These are phyloP conservation scores for Caloboletus firmus DNA, from an alignment of 1,284 basidiomycete genomes.

Conservation along the genomic window DNA sequence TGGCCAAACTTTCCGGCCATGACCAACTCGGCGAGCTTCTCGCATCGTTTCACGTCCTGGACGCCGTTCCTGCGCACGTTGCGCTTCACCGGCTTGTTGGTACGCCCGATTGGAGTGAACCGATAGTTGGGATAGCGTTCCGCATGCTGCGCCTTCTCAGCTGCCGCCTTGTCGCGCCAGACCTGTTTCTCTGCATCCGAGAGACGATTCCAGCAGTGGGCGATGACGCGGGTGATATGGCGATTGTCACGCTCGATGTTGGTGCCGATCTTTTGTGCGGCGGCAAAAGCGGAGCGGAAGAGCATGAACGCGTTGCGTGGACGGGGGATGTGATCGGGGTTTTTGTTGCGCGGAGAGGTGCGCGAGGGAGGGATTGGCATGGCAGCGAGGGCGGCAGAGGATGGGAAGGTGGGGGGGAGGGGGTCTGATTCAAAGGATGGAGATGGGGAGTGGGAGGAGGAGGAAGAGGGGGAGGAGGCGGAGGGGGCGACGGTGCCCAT, in stretches of 20 bases:
- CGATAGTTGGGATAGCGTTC: constrained; percentile 56
- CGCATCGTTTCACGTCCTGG: constrained; percentile 50
- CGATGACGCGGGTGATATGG: constrained; percentile 59
- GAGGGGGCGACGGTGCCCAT: no score
- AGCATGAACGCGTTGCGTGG: constrained; percentile 86
- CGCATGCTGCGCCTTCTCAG: constrained; percentile 59
- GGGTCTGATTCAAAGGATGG: background rate
- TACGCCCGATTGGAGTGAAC: constrained; percentile 49
- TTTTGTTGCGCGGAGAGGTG: constrained; percentile 30
- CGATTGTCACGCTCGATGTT: constrained; percentile 53
- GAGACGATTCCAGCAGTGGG: constrained; percentile 52
- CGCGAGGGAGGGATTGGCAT: constrained; percentile 35
- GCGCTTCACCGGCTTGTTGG: constrained; percentile 45
- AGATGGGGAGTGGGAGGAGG: constrained; percentile 15
- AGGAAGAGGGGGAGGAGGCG: constrained; percentile 9
- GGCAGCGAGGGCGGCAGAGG: constrained; percentile 20
- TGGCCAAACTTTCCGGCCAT: constrained; percentile 52
- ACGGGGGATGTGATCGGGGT: constrained; percentile 55
- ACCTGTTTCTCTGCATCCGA: constrained; percentile 46
- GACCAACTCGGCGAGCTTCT: constrained; percentile 53
- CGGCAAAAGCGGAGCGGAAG: constrained; percentile 72
- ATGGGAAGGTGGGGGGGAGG: constrained; percentile 16
- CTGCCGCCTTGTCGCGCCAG: constrained; percentile 54
- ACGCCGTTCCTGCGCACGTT: constrained; percentile 52
- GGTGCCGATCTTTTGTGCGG: constrained; percentile 42